Evolutionary conservation across 1,284 basidiomycete genomes (phyloP), one percentile per base, ranked within the genome.

Genomic region (Tylopilus sp.): DNA sequence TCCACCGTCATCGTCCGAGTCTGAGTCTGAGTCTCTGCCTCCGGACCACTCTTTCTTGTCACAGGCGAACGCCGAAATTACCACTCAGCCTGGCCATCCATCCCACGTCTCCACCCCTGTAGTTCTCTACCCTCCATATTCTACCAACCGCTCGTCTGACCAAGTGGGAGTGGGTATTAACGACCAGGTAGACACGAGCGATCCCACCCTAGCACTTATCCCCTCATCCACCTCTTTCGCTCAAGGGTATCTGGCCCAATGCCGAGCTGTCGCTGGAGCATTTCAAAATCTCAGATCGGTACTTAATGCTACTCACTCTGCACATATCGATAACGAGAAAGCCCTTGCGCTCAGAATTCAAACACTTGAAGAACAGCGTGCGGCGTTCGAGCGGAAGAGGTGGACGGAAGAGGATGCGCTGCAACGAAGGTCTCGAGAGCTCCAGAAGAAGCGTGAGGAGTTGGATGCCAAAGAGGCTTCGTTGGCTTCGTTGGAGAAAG

Each of bases 401-500:
- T 54, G 21, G 21, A 29, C 30, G 0, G 43, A 54, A 11, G 56
- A 54, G 21, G 48, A 42, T 24, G 43, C 34, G 8, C 30, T 58
- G 34, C 48, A 52, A 21, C 51, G 45, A 39, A 39, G 44, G 24
- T 24, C 37, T 10, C 51, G 46, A 6, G 55, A 49, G 9, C 52
- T 65, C 5, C 55, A 52, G n/a, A 49, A 46, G 28, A 48, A 54
- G 36, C 50, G 47, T 1, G 57, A 64, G 17, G 57, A 65, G 38
- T 21, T 66, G 8, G 40, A 48, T 7, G 51, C 46, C 2, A 69
- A 43, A 48, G 66, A 58, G 26, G 46, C 42, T 4, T 38, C 34
- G 18, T 39, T 69, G 28, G 36, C 34, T 28, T 59, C 52, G 20
- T 43, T 54, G 29, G 65, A 68, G 40, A 55, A 52, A 48, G 67